These are phyloP conservation scores for Craspedostauros australis DNA, from an alignment of 108 stramenopile species.

Conservation along the genomic window DNA sequence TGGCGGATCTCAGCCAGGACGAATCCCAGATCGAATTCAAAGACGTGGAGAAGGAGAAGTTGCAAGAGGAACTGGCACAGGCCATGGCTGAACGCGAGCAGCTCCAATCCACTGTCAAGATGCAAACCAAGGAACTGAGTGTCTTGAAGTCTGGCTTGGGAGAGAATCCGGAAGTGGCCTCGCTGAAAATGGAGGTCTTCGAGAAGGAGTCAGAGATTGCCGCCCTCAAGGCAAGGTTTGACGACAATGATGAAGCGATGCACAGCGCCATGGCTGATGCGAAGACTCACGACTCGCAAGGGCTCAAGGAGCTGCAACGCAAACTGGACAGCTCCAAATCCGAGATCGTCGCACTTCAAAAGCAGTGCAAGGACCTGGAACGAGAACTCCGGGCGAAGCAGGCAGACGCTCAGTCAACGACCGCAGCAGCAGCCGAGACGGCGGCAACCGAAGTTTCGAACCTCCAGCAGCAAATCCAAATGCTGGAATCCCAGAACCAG, in stretches of 20 bases:
- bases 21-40: slow-evolving; percentile 38
- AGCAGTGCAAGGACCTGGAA: not conserved
- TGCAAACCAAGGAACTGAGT: slow-evolving; percentile 45
- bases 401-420: too few species aligned
- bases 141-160: slow-evolving; percentile 8
- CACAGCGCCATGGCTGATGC: not conserved
- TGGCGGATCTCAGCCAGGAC: slow-evolving; percentile 22
- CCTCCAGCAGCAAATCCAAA: not conserved
- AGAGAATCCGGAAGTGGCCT: not conserved
- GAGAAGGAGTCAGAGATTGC: slow-evolving; percentile 60
- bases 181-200: slow-evolving; percentile 33
- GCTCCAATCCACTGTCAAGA: slow-evolving; percentile 42
- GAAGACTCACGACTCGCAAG: not conserved
- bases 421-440: too few species aligned
- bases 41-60: slow-evolving; percentile 36
- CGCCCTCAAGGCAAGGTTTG: slow-evolving; percentile 12
- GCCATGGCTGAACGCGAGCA: slow-evolving; percentile 39
- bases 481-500: not conserved
- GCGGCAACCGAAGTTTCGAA: not conserved
- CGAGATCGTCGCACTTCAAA: not conserved
- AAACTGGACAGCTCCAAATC: not conserved
- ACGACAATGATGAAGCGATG: not conserved
- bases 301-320: not conserved
- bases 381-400: not conserved
- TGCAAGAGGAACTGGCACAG: slow-evolving; percentile 30